A percentile compares a stretch with the other conserved stretches of the same genome.
These are phyloP conservation scores for Scheffersomyces quercinus DNA, from an alignment of 1,139 yeast species.

Conservation along the genomic window DNA sequence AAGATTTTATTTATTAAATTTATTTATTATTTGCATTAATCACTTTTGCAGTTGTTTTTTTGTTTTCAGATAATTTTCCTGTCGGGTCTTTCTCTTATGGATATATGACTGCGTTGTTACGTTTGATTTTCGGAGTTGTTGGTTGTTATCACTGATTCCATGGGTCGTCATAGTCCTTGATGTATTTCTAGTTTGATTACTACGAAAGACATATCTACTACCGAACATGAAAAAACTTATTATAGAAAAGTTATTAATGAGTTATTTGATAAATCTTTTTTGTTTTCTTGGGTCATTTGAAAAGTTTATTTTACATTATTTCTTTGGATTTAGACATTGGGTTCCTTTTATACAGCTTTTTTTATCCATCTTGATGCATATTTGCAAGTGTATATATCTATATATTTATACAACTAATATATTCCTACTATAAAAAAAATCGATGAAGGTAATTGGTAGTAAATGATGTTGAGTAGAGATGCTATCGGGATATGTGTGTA, in stretches of 20 bases:
- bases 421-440: too few relatives aligned
- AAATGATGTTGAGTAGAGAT: too few relatives aligned
- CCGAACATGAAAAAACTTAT: constrained; percentile 12
- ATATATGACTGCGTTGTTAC: neutral
- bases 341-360: constrained; percentile 25
- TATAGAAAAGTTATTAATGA: constrained; percentile 32
- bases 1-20: constrained; percentile 13
- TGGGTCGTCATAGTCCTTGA: too few relatives aligned
- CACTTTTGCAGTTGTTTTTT: constrained; percentile 12
- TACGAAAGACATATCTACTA: constrained; percentile 7
- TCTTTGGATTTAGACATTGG: constrained; percentile 44
- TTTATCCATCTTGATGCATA: constrained; percentile 5
- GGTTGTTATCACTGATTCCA: too few relatives aligned
- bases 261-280: constrained; percentile 27
- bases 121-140: too few relatives aligned
- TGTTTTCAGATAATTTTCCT: neutral
- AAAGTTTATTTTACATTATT: constrained; percentile 16
- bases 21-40: constrained; percentile 21
- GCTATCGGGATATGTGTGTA: too few relatives aligned
- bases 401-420: neutral
- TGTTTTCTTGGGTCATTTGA: constrained; percentile 22
- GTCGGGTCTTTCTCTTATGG: neutral
- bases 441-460: too few relatives aligned
- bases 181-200: constrained; percentile 14
- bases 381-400: neutral